Percentiles rank a stretch among this genome's conserved stretches.
Conservation (phyloP, 768 basidiomycete species). For the Lyophyllum decastes region DNA sequence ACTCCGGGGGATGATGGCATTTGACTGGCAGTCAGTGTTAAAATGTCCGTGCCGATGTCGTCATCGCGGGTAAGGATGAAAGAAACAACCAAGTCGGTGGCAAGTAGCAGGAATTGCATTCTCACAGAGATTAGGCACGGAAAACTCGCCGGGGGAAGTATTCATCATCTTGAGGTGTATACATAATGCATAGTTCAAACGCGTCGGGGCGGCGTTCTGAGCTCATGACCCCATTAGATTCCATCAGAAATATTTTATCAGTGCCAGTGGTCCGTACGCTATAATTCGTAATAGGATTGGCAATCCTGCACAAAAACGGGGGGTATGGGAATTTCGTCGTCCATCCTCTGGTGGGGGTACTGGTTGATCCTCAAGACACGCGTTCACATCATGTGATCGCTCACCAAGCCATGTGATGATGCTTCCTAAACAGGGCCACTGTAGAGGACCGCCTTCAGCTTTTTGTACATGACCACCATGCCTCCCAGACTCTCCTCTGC, state of each 20-base stretch:
- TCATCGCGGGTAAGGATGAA: neutral
- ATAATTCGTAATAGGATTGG: too few relatives aligned
- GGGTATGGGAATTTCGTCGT: too few relatives aligned
- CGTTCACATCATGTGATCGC: neutral
- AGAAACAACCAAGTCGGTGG: neutral
- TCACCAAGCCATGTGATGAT: neutral
- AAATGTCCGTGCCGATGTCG: neutral
- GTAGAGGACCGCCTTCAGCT: neutral
- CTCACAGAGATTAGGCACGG: neutral
- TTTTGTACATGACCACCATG: conserved; percentile 19
- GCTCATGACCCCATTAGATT: too few relatives aligned
- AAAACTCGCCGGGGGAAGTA: neutral
- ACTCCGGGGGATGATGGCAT: too few relatives aligned
- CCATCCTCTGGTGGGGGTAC: too few relatives aligned
- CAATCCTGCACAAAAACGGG: too few relatives aligned
- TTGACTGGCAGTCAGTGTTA: neutral
- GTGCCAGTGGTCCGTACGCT: too few relatives aligned
- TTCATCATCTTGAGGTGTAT: neutral
- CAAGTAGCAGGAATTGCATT: neutral
- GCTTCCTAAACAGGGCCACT: neutral
- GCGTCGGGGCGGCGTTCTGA: too few relatives aligned
- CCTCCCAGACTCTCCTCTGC: conserved; percentile 26
- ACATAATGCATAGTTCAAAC: too few relatives aligned
- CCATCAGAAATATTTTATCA: too few relatives aligned
- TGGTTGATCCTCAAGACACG: too few relatives aligned